Conservation (phyloP, 208 protist species). For the Acanthamoeba healyi region DNA sequence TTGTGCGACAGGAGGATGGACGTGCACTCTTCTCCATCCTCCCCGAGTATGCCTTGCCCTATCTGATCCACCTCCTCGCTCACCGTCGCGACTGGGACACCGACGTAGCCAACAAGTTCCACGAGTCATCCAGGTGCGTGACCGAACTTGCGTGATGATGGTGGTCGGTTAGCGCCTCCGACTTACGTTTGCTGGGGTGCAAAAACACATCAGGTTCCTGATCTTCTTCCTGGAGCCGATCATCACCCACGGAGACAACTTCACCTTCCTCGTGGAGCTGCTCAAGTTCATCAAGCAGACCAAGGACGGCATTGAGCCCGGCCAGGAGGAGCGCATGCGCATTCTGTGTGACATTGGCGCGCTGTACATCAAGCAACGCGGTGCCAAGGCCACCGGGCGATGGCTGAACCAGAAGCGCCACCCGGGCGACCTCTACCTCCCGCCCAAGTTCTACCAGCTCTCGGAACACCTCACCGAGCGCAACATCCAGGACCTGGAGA, state of each 20-base stretch:
- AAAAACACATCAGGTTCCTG: neutral
- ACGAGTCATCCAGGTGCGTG: neutral
- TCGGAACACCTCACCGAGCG: slow-evolving; percentile 25
- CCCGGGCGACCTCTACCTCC: slow-evolving; percentile 49
- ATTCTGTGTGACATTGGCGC: slow-evolving; percentile 44
- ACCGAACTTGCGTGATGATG: neutral
- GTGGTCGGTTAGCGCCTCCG: neutral
- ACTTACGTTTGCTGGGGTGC: neutral
- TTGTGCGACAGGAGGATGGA: slow-evolving; percentile 18
- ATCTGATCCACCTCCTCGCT: slow-evolving; percentile 52
- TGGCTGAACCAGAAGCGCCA: slow-evolving; percentile 65
- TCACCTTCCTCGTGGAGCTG: slow-evolving; percentile 56
- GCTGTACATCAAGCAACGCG: slow-evolving; percentile 47
- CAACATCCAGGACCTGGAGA: slow-evolving; percentile 44
- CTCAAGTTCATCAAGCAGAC: slow-evolving; percentile 71
- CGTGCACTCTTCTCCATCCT: slow-evolving; percentile 41
- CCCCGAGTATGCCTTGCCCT: slow-evolving; percentile 61
- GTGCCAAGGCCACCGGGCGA: slow-evolving; percentile 31
- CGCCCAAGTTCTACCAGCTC: slow-evolving; percentile 62
- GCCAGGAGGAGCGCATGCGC: slow-evolving; percentile 38
- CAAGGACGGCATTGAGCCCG: slow-evolving; percentile 29
- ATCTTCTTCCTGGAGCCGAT: slow-evolving; percentile 71
- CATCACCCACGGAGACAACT: slow-evolving; percentile 64
- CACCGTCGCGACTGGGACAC: slow-evolving; percentile 29
- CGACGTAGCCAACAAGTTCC: slow-evolving; percentile 30